Evolutionary conservation across 1,284 basidiomycete genomes (phyloP).

Genomic region (Leccinum pachyderme): DNA sequence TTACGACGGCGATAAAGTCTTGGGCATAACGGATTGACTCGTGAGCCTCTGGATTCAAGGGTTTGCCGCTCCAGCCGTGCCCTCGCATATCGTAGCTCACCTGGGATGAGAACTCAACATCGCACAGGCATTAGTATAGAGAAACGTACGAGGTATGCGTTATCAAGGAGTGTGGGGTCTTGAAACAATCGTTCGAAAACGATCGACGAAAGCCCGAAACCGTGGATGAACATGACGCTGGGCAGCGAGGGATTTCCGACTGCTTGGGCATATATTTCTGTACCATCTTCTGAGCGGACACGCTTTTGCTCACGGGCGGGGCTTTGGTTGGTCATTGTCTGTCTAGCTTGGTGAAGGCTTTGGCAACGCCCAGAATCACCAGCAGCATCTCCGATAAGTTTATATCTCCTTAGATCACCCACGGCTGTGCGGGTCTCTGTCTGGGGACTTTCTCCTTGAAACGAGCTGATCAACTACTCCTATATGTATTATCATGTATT

Average conservation of each 20-base stretch:
- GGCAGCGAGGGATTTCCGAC: neutral
- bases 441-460: neutral
- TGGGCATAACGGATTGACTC: constrained; percentile 10
- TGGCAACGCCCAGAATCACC: neutral
- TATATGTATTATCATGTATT: neutral
- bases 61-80: constrained; percentile 1
- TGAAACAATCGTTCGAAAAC: neutral
- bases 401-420: neutral
- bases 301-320: neutral
- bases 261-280: neutral
- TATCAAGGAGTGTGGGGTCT: neutral
- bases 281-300: neutral
- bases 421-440: neutral
- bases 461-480: neutral
- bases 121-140: neutral
- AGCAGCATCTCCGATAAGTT: neutral
- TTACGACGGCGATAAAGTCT: constrained; percentile 7
- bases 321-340: constrained; percentile 5
- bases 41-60: neutral
- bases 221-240: neutral
- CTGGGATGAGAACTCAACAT: neutral
- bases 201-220: neutral
- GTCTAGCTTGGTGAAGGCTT: neutral
- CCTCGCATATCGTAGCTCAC: constrained; percentile 10
- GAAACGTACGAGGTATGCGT: neutral